These are phyloP conservation scores for Aspergillus carlsbadensis DNA, from an alignment of 495 filamentous ascomycete genomes.

Conservation along the genomic window DNA sequence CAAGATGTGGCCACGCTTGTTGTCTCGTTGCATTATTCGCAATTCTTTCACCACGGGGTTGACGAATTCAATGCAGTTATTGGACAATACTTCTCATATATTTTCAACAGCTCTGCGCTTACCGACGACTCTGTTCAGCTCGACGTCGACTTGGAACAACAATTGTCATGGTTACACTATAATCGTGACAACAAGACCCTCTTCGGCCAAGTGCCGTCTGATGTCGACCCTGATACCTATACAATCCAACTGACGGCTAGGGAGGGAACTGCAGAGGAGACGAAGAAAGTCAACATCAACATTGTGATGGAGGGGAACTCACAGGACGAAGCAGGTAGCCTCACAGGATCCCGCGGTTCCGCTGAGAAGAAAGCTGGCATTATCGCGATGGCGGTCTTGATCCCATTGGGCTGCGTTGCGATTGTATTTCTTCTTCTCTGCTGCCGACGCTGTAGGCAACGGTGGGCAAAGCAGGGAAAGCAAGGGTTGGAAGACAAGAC, in stretches of 20 bases:
- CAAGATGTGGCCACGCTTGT: slow-evolving; percentile 63
- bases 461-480: slow-evolving; percentile 22
- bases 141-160: slow-evolving; percentile 47
- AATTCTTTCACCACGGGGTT: slow-evolving; percentile 44
- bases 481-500: slow-evolving; percentile 23
- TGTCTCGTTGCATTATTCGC: slow-evolving; percentile 56
- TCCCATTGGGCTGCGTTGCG: slow-evolving; percentile 37
- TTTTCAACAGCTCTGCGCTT: slow-evolving; percentile 56
- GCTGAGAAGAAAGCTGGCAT: slow-evolving; percentile 38
- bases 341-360: slow-evolving; percentile 11
- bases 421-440: slow-evolving; percentile 40
- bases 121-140: slow-evolving; percentile 53
- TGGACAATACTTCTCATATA: slow-evolving; percentile 64
- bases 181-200: slow-evolving; percentile 55
- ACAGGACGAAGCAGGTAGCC: slow-evolving; percentile 1
- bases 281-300: slow-evolving; percentile 50
- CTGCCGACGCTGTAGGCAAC: slow-evolving; percentile 41
- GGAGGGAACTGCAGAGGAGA: slow-evolving; percentile 45
- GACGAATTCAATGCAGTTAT: slow-evolving; percentile 53
- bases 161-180: slow-evolving; percentile 67
- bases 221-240: slow-evolving; percentile 39
- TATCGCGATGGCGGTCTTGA: slow-evolving; percentile 44
- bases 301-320: slow-evolving; percentile 31
- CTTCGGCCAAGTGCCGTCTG: slow-evolving; percentile 60
- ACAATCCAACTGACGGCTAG: slow-evolving; percentile 51